Base-by-base conservation (phyloP, 176 grass and related monocot species). In the Triticum monococcum region DNA sequence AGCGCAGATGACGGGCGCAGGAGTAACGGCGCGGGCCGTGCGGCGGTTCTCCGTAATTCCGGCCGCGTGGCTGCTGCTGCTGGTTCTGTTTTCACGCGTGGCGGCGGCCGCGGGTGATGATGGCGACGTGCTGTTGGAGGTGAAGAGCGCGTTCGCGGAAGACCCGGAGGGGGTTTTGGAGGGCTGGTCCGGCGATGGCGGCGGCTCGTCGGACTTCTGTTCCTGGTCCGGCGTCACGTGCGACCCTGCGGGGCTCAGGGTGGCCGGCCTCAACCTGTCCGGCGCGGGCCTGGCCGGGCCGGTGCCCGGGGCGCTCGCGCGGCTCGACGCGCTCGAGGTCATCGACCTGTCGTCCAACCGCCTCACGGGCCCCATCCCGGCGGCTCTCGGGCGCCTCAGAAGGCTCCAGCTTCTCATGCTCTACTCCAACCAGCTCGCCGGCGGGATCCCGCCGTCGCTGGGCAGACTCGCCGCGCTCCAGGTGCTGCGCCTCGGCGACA, bases 271-370 rank as follows among this genome's bases (percentile, higher is more conserved):
- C 18, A 98, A 98, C 87, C 91, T 98, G 12, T 96, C 97, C n/a
- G 79, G 88, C 31, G 79, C 88, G 16, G 89, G 87, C 22, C 85
- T 98, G 1, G 64, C 88, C 24, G 94, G 97, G 8, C 66, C 64
- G 1, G 79, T 96, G 35, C 87, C 94, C 4, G 57, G 81, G 26
- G 68, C 85, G 61, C 82, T 96, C 30, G 75, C 90, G 64, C 63
- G 81, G 37, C 90, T 98, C 56, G 82, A 77, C 50, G 68, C 78
- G 50, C 87, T 98, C 57, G 63, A 82, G 40, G 28, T 57, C 82
- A 64, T 98, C 81, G 97, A 98, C 81, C 90, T 98, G 57, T 98
- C 97, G 31, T 76, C 82, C 31, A 98, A 98, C 90, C 31, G 30
- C 69, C 81, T 98, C 64, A 64, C 87, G 7, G 97, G 97, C 5